A percentile compares a stretch with the other conserved stretches of the same genome.
Evolutionary conservation across 441 rosid genomes (phyloP).

Genomic region (Aleurites moluccanus): DNA sequence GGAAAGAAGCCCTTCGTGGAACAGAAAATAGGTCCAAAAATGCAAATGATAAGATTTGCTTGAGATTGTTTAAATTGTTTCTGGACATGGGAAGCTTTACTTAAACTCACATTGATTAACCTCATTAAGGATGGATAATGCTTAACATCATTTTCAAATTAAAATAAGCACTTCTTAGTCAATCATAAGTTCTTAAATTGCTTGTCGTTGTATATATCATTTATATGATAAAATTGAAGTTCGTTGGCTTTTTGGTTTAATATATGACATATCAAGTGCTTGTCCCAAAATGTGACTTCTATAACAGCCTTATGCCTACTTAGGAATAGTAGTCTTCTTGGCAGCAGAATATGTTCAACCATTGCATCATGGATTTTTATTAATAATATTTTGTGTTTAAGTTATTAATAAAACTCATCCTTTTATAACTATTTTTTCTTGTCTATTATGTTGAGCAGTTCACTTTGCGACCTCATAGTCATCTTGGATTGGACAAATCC

Average conservation of each 20-base stretch:
- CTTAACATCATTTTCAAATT: too few relatives aligned
- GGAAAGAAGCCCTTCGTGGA: too few relatives aligned
- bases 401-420: neutral
- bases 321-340: neutral
- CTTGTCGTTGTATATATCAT: too few relatives aligned
- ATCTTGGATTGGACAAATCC: conserved; percentile 74
- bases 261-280: neutral
- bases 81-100: too few relatives aligned
- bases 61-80: too few relatives aligned
- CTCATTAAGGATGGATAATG: too few relatives aligned
- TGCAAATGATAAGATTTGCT: too few relatives aligned
- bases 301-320: neutral
- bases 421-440: neutral
- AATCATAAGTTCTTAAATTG: neutral
- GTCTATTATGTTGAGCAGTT: conserved; percentile 45
- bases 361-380: neutral
- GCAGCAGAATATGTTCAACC: neutral
- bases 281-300: too few relatives aligned
- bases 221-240: neutral
- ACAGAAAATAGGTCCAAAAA: too few relatives aligned
- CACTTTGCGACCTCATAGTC: conserved; percentile 82
- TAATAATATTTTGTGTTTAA: neutral
- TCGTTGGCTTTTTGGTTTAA: neutral
- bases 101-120: too few relatives aligned
- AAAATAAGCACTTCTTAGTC: neutral